These are phyloP conservation scores for Ophiocordyceps robertsii DNA, from an alignment of 2,329 filamentous ascomycete species.

Conservation along the genomic window DNA sequence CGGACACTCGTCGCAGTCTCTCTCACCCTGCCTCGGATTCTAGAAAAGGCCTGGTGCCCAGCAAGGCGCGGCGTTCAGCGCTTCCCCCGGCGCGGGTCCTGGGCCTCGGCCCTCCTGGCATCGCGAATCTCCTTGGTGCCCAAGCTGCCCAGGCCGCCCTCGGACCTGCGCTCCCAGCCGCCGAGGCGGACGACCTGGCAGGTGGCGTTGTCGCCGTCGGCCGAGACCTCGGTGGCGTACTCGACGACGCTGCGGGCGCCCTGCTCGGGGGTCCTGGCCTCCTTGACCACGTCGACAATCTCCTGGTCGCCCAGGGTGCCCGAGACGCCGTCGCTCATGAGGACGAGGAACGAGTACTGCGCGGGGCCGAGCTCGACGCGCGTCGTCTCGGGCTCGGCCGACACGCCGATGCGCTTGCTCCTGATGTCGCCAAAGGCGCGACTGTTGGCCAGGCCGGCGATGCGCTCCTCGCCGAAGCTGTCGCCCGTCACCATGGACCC, in stretches of 20 bases:
- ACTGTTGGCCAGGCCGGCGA: conserved; percentile 85
- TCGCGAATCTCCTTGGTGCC: conserved; percentile 88
- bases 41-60: no score
- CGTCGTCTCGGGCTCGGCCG: conserved; percentile 80
- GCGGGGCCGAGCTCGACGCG: conserved; percentile 68
- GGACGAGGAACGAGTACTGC: conserved; percentile 78
- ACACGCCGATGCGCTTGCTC: conserved; percentile 85
- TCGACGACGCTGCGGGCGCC: conserved; percentile 66
- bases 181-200: conserved; percentile 54
- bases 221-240: conserved; percentile 77
- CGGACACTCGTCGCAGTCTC: no score
- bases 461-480: conserved; percentile 93
- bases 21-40: no score
- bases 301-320: conserved; percentile 84
- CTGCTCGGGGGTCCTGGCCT: conserved; percentile 81
- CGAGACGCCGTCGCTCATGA: conserved; percentile 81
- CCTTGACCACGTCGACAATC: conserved; percentile 90
- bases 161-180: conserved; percentile 58
- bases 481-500: conserved; percentile 72
- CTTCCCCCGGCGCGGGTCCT: conserved; percentile 64
- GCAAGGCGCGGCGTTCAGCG: conserved; percentile 12
- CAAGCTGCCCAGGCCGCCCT: conserved; percentile 79
- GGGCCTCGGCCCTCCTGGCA: conserved; percentile 65
- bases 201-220: conserved; percentile 53
- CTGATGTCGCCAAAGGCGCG: conserved; percentile 87